These are phyloP conservation scores for Fagopyrum homotropicum DNA, from an alignment of 148 eudicot genomes.

Conservation along the genomic window DNA sequence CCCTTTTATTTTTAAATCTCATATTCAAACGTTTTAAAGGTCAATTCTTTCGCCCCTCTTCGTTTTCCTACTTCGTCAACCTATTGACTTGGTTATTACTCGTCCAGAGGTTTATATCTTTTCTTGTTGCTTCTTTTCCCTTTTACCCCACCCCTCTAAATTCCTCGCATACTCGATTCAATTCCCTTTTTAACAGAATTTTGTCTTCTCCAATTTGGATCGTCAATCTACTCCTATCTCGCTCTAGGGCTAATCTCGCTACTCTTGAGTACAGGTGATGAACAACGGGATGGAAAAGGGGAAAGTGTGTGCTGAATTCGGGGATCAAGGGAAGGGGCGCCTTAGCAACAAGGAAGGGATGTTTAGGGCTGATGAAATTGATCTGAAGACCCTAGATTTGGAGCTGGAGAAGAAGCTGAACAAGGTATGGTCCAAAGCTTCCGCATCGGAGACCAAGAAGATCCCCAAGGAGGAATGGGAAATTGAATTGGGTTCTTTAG, in stretches of 20 bases:
- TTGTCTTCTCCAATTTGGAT: background rate
- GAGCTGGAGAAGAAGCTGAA: slow-evolving; percentile 59
- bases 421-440: slow-evolving; percentile 37
- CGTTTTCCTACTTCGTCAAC: background rate
- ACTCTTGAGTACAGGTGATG: background rate
- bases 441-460: slow-evolving; percentile 13
- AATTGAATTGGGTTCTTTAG: slow-evolving; percentile 61
- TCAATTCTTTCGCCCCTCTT: slow-evolving; percentile 1
- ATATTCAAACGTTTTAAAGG: background rate
- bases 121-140: background rate
- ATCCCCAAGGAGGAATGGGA: slow-evolving; percentile 74
- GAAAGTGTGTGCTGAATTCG: background rate
- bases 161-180: background rate
- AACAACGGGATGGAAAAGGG: background rate
- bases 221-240: background rate
- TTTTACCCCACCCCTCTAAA: background rate
- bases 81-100: background rate
- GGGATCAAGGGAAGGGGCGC: slow-evolving; percentile 33
- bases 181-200: background rate
- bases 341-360: slow-evolving; percentile 47
- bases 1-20: background rate
- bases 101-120: background rate
- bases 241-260: background rate
- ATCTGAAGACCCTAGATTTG: slow-evolving; percentile 60
- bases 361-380: slow-evolving; percentile 72